Base-by-base conservation (phyloP, 2,329 filamentous ascomycete species). In the Diaporthe vaccinii region DNA sequence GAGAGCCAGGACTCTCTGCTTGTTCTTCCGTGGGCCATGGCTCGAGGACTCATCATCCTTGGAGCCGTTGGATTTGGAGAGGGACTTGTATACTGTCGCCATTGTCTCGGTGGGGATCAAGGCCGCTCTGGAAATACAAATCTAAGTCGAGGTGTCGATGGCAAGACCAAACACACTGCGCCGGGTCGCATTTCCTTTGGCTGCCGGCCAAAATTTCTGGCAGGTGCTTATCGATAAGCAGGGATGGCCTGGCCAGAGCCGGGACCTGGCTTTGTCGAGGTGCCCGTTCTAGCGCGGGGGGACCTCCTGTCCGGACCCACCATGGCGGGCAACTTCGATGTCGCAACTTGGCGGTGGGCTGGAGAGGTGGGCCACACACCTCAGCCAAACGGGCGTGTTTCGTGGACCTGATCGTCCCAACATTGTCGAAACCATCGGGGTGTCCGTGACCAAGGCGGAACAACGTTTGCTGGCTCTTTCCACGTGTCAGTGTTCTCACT, bases 1-100 rank as follows among this genome's bases (percentile, higher is more conserved):
- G 80, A 99, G 89, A 81, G 98, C 96, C 78, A 99, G 88, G 71
- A 98, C 94, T 80, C 95, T 89, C 84, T 93, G 92, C 86, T 91
- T 93, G 82, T 92, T 93, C 85, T 89, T 93, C 82, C 86, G 89
- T 62, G 86, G 80, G 75, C 87, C 87, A 83, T 87, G 88, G 77
- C 83, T 85, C 79, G 74, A 83, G 79, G 70, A 82, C 65, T 76
- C 86, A 62, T 91, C 88, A 69, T 85, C 82, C 79, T 90, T 89
- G 76, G 85, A 84, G 31, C 69, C 75, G 73, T 84, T 86, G 73
- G 85, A 84, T 84, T 93, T 94, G 8, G 92, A 93, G 71, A 95
- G 86, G 22, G 93, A 92, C 82, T 95, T 95, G 86, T 94, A 95
- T 36, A 95, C 93, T 57, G 93, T 87, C 68, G 93, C 92, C 93